Percentiles rank a stretch among this genome's conserved stretches.
Conservation (phyloP, 148 eudicot genomes). For the Camellia lanceoleosa region DNA sequence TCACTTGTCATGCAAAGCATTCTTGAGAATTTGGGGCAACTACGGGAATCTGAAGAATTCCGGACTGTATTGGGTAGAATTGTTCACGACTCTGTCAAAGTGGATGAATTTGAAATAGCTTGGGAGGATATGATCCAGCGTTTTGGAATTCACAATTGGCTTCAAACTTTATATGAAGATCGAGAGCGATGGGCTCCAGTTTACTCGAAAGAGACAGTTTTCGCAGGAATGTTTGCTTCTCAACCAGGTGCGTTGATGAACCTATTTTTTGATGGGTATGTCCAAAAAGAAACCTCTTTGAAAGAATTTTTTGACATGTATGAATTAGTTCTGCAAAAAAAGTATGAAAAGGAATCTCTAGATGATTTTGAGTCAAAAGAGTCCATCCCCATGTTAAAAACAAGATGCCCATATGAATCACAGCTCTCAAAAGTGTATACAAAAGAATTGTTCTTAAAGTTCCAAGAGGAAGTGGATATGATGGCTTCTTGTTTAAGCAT, state of each 20-base stretch:
- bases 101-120: no score
- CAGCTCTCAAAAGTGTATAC: constrained; percentile 72
- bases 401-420: constrained; percentile 53
- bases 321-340: constrained; percentile 41
- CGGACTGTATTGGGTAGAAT: no score
- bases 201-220: background rate
- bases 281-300: background rate
- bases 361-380: constrained; percentile 57
- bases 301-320: constrained; percentile 56
- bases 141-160: constrained; percentile 40
- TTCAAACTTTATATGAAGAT: constrained; percentile 51
- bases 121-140: no score
- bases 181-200: constrained; percentile 74
- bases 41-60: constrained; percentile 19
- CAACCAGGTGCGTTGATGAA: no score
- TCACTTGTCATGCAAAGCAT: constrained; percentile 55
- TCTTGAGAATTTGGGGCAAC: constrained; percentile 33
- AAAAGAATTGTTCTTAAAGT: constrained; percentile 45
- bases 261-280: no score
- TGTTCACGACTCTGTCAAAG: no score
- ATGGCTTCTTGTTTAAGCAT: constrained; percentile 49
- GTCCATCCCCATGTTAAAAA: constrained; percentile 42
- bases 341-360: constrained; percentile 44
- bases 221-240: no score
- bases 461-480: constrained; percentile 62